phyloP scores from a whole-genome alignment of 129 eudicot species.

The Tagetes erecta region DNA sequence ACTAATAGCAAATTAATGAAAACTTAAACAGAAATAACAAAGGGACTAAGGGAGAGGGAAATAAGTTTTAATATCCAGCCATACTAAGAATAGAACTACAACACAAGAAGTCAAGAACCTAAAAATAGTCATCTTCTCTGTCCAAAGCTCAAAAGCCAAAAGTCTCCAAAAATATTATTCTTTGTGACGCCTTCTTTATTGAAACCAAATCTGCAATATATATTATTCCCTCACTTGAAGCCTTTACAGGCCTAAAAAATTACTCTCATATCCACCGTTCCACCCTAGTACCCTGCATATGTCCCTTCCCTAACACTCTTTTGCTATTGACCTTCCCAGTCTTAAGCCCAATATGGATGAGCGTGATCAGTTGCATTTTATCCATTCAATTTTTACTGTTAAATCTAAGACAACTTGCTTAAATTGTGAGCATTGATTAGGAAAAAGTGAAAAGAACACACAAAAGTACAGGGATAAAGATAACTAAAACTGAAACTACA shows the following conservation, averaged over 20 bases:
- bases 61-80: too few relatives aligned
- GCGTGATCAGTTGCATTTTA: not conserved
- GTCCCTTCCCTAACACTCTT: not conserved
- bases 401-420: not conserved
- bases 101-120: not conserved
- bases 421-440: not conserved
- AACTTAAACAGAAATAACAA: not conserved
- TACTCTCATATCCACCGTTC: not conserved
- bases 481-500: not conserved
- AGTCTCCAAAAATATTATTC: not conserved
- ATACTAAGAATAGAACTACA: too few relatives aligned
- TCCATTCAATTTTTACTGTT: not conserved
- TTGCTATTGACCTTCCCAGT: not conserved
- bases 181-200: not conserved
- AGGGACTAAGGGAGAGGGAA: not conserved
- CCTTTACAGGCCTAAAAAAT: not conserved
- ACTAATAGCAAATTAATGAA: not conserved
- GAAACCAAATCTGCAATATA: not conserved
- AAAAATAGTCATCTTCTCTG: not conserved
- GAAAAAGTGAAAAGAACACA: not conserved
- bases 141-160: not conserved
- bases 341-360: not conserved
- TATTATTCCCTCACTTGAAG: not conserved
- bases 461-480: not conserved
- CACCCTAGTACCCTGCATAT: not conserved